phyloP scores from a whole-genome alignment of 2,329 filamentous ascomycete genomes.

The Verticillium klebahnii region DNA sequence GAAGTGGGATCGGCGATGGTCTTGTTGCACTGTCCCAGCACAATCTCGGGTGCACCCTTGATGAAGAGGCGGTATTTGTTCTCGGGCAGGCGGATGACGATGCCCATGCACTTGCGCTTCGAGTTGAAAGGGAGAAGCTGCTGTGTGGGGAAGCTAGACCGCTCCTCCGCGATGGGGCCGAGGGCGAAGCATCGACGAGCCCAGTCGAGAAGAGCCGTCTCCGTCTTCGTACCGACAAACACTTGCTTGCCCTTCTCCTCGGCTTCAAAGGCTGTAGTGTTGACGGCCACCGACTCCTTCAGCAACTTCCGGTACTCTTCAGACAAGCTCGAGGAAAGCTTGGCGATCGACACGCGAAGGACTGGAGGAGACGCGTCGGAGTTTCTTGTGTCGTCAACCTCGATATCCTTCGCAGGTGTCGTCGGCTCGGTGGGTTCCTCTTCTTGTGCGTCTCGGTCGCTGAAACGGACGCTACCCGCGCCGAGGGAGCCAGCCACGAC shows the following conservation, averaged over 20 bases:
- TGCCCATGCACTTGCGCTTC: constrained; percentile 47
- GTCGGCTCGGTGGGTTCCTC: background rate
- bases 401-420: background rate
- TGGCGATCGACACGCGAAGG: constrained; percentile 3
- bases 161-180: constrained; percentile 38
- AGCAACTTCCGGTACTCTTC: constrained; percentile 29
- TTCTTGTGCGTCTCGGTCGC: constrained; percentile 24
- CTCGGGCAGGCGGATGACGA: constrained; percentile 22
- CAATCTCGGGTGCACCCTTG: constrained; percentile 51
- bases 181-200: constrained; percentile 27
- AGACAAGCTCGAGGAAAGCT: constrained; percentile 20
- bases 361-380: background rate
- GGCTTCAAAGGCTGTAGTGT: constrained; percentile 51
- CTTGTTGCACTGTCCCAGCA: constrained; percentile 37
- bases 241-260: constrained; percentile 33
- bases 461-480: constrained; percentile 27
- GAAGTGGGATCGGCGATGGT: constrained; percentile 40
- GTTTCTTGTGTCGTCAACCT: constrained; percentile 1
- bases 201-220: constrained; percentile 44
- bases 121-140: constrained; percentile 47
- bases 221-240: constrained; percentile 52
- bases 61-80: constrained; percentile 39
- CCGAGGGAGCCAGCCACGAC: constrained; percentile 53
- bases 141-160: constrained; percentile 38
- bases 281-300: constrained; percentile 37